Base-by-base conservation (phyloP, 768 basidiomycete genomes). In the Leucocoprinus leucothites region DNA sequence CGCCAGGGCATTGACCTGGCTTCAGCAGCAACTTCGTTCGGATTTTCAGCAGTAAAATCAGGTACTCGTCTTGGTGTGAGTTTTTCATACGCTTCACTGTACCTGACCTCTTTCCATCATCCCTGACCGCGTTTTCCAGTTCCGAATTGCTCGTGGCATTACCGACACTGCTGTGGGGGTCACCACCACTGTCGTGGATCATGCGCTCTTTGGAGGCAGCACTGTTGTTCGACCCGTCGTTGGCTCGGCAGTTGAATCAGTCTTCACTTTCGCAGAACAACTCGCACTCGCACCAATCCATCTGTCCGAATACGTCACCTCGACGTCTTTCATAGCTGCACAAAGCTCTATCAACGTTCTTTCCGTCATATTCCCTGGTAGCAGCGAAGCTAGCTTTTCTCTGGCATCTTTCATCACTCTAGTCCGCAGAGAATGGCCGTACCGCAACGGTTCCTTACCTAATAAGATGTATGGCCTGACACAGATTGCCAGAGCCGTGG, bases 331-430 rank as follows among this genome's bases (percentile, higher is more conserved):
- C 36, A 71, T 83, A 18, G 88, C 88, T 1, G 91, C 87, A 0
- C 82, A 89, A 56, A 81, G 82, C 59, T 89, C 89, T 22, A 82
- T 91, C 59, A 88, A 90, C 62, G 77, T 85, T 43, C 80, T 91
- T 38, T 80, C 85, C 9, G 75, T 80, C 38, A 82, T 90, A 59
- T 87, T 89, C 65, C 85, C 86, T 2, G 85, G 86, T 3, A 84
- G 82, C 62, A 85, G 83, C 62, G 91, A 91, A 58, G 85, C 89
- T 1, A 86, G 87, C 16, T 92, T 92, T 67, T 91, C 89, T 1
- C 73, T 94, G 6, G 85, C 82, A 8, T 84, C 88, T 9, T 91
- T 93, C 68, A 86, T 93, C 52, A 78, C 76, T 28, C 82, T 94
- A 28, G 89, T 93, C n/a, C 82, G 82, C 50, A 75, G 86, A 36